These are phyloP conservation scores for Jacaranda mimosifolia DNA, from an alignment of 257 asterid genomes.

Conservation along the genomic window DNA sequence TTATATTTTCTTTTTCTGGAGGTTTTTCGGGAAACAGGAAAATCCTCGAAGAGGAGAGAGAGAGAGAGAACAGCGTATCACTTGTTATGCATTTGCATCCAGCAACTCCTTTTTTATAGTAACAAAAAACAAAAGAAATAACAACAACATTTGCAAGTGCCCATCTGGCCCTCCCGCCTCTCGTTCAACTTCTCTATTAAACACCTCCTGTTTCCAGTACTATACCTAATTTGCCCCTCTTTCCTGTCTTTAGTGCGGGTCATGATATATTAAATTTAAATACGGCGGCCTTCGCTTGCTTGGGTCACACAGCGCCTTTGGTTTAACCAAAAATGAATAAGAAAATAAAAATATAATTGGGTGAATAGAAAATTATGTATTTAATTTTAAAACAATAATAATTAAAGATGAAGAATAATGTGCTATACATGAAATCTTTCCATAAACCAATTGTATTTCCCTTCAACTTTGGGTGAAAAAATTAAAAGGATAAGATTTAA, in stretches of 20 bases:
- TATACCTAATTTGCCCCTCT: slow-evolving; percentile 38
- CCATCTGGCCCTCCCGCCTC: slow-evolving; percentile 50
- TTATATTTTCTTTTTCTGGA: slow-evolving; percentile 20
- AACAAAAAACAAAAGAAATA: background rate
- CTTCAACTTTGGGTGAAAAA: too few species aligned
- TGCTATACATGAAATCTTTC: too few species aligned
- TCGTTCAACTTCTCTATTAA: slow-evolving; percentile 40
- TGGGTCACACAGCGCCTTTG: background rate
- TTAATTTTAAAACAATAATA: too few species aligned
- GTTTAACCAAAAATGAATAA: too few species aligned
- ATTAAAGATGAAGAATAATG: too few species aligned
- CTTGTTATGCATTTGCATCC: slow-evolving; percentile 52
- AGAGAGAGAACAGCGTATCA: slow-evolving; percentile 49
- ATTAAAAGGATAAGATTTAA: too few species aligned
- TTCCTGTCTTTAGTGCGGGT: slow-evolving; percentile 6
- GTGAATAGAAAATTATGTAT: too few species aligned
- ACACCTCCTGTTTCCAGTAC: slow-evolving; percentile 31
- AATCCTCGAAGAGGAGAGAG: slow-evolving; percentile 37
- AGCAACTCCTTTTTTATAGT: slow-evolving; percentile 53
- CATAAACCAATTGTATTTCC: too few species aligned
- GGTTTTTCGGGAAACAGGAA: slow-evolving; percentile 42
- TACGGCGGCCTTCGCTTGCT: background rate
- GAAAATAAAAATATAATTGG: too few species aligned
- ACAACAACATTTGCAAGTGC: slow-evolving; percentile 2
- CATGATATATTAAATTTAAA: background rate